These are phyloP conservation scores for Lithospermum erythrorhizon DNA, from an alignment of 257 asterid species.

Conservation along the genomic window DNA sequence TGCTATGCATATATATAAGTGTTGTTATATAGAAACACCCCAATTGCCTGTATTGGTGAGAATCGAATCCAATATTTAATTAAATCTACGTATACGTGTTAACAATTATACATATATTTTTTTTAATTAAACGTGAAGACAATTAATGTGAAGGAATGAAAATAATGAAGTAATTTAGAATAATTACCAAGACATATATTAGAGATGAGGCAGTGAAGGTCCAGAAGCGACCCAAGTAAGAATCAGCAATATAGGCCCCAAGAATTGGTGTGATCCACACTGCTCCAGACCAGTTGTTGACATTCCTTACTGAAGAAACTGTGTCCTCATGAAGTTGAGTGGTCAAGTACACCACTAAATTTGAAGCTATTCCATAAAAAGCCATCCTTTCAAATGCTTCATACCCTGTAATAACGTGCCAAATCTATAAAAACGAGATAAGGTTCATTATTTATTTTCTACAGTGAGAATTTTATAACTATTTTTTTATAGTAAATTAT, in stretches of 20 bases:
- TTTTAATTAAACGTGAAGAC: too few relatives aligned
- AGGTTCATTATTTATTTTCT: not conserved
- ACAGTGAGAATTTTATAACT: too few relatives aligned
- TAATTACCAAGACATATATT: slow-evolving; percentile 64
- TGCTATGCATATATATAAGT: too few relatives aligned
- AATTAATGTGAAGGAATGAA: too few relatives aligned
- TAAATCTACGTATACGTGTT: too few relatives aligned
- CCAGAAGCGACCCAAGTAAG: slow-evolving; percentile 86
- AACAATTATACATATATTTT: too few relatives aligned
- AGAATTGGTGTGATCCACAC: slow-evolving; percentile 89
- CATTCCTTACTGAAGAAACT: slow-evolving; percentile 63
- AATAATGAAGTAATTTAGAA: too few relatives aligned
- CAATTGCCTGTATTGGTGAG: too few relatives aligned
- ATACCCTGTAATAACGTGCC: slow-evolving; percentile 27
- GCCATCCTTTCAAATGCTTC: slow-evolving; percentile 95
- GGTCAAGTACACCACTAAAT: slow-evolving; percentile 72
- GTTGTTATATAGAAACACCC: too few relatives aligned
- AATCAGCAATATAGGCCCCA: slow-evolving; percentile 79
- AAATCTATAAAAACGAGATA: not conserved
- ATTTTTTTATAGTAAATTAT: too few relatives aligned
- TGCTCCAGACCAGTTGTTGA: slow-evolving; percentile 82
- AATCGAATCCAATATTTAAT: too few relatives aligned
- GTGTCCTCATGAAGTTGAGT: slow-evolving; percentile 82
- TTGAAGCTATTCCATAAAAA: slow-evolving; percentile 85
- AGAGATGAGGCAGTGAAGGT: slow-evolving; percentile 74